These are phyloP conservation scores for Fimicolochytrium jonesii DNA, from an alignment of 192 early-diverging fungal genomes.

Conservation along the genomic window DNA sequence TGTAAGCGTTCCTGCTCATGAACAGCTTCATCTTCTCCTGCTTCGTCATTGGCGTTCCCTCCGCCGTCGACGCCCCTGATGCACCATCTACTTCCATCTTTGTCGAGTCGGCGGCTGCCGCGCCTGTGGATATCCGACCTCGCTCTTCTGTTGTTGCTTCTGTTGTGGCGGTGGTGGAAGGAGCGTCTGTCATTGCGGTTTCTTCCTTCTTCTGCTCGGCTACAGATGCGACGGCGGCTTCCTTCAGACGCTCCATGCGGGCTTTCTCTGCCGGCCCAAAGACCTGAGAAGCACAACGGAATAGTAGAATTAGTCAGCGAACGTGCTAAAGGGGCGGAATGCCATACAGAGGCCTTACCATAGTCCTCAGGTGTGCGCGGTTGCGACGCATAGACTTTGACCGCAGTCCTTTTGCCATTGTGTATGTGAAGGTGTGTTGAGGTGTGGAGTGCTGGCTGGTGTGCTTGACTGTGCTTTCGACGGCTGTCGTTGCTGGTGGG, in stretches of 20 bases:
- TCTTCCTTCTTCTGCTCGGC: background rate
- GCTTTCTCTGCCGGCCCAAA: constrained; percentile 24
- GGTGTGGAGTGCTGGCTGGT: too few species aligned
- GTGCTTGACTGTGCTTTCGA: too few species aligned
- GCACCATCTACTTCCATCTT: constrained; percentile 15
- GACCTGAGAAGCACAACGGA: too few species aligned
- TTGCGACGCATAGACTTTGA: constrained; percentile 18
- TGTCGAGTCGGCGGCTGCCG: background rate
- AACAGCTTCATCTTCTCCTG: constrained; percentile 23
- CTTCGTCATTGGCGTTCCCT: constrained; percentile 19
- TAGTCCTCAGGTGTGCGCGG: constrained; percentile 1
- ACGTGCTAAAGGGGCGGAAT: background rate
- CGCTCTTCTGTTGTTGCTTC: background rate
- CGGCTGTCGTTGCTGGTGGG: too few species aligned
- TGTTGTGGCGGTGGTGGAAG: too few species aligned
- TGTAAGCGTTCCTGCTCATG: constrained; percentile 25
- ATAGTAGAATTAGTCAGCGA: background rate
- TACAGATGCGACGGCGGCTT: background rate
- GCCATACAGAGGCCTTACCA: background rate
- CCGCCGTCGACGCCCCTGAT: background rate
- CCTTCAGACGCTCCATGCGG: constrained; percentile 20
- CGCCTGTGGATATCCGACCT: background rate
- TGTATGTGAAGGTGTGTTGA: too few species aligned
- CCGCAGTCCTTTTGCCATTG: constrained; percentile 27
- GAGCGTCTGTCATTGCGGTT: too few species aligned